Base-by-base conservation (phyloP, 805 yeast genomes). In the Teunomyces gatunensis region DNA sequence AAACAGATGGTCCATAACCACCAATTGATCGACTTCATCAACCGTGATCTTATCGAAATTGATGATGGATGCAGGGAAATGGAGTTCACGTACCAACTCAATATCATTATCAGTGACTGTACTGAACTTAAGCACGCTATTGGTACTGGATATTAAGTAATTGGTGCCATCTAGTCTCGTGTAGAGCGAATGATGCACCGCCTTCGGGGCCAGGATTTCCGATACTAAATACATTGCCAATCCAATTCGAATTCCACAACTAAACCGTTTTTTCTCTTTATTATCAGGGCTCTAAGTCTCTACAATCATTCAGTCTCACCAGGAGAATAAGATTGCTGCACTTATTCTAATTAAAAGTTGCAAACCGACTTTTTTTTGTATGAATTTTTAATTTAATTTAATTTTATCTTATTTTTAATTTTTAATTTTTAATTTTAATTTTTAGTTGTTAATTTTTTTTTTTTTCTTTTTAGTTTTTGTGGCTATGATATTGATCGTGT, bases 401-500 rank as follows among this genome's bases (percentile, higher is more conserved):
- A 13, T 32, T 32, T 18, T 2, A 18, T 18, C 3, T 18, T 30
- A 30, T 30, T 30, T 30, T 30, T 21, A n/a, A 6, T 23, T 34
- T 9, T 34, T 34, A 13, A 13, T 13, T 34, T 34, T 34, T 34
- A 6, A 15, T 15, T 15, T 15, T 15, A 2, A 1, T 15, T 15
- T 37, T 37, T 21, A 9, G 13, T 21, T 11, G n/a, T n/a, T n/a
- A n/a, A n/a, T n/a, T n/a, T n/a, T n/a, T n/a, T n/a, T n/a, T n/a
- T n/a, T n/a, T 15, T 15, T 15, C 17, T 15, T 15, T 37, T 37
- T 21, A 9, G 13, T 21, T 11, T 37, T 37, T 37, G 40, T 37
- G 40, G 40, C 40, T 37, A 37, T 37, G 40, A 21, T 0, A n/a
- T 37, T 23, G 3, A 37, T 37, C 29, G 29, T 37, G 40, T 37